Base-by-base conservation (phyloP, 2,329 filamentous ascomycete species). In the Fusarium ramigenum region DNA sequence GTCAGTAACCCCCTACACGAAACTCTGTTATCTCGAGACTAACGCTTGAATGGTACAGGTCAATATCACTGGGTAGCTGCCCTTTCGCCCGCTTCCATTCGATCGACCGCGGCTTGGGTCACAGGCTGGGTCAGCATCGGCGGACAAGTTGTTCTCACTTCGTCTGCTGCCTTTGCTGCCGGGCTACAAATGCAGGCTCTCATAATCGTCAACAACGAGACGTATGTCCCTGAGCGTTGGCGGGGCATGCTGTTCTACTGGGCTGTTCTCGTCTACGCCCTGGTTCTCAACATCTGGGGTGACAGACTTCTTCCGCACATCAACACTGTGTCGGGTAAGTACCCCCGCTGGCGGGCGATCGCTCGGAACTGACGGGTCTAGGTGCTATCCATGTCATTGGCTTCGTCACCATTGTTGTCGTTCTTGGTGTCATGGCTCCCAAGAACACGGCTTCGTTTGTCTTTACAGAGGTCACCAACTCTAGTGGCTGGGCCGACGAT, bases 241-340 rank as follows among this genome's bases (percentile, higher is more conserved):
- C 83, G 84, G 25, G 85, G 84, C 0, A 83, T 86, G 80, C 69
- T 87, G 0, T 83, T 87, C 47, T 86, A 86, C 71, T 86, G 85
- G 84, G 79, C 82, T 4, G 71, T 86, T 0, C 66, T 86, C 10
- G 34, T 79, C 0, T 86, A 84, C 52, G 79, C 80, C 0, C 70
- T 81, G 9, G 71, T 72, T 0, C 63, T 85, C 36, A 87, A 87
- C 28, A 82, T 86, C 11, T 86, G 80, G 79, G 84, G 83, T 0
- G 78, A 79, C 0, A 80, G 71, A 30, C 57, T 82, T 1, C 73
- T 85, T 6, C 84, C 84, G 1, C 78, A 80, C 1, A 77, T 80
- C 3, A 85, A 85, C 37, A 43, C 77, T 1, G 25, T 75, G 9
- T 78, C 74, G 1, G 69, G 60, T 78, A 2, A 47, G 56, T 63